Base-by-base conservation (phyloP, 106 monocot species). In the Agapanthus africanus region DNA sequence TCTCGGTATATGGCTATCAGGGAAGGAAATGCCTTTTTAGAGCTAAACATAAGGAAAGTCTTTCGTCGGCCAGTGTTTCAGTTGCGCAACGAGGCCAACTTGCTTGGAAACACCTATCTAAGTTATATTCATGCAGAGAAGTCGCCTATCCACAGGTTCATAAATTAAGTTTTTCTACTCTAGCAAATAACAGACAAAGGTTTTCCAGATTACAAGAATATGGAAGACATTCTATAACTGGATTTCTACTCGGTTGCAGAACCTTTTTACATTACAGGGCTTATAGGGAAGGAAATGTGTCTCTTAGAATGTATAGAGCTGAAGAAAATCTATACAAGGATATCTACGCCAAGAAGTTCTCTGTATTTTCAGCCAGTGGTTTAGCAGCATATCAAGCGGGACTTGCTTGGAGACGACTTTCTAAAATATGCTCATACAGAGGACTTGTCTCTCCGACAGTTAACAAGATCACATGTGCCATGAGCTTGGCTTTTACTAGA, bases 391-490 rank as follows among this genome's bases (percentile, higher is more conserved):
- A 44, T 44, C 68, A 44, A 62, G 68, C 57, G 56, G 5, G 70
- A 61, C 65, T 62, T 66, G 70, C 72, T 51, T 44, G 80, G 80
- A 77, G 74, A 74, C 70, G 51, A 33, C 42, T 77, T 23, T 73
- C 73, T 30, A 40, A 60, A 6, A 52, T 65, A 31, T 57, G 68
- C 49, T 70, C 74, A 18, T 47, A 47, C 46, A 47, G 46, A 47
- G 46, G 57, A 68, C 35, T 40, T 33, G 16, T 70, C 38, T 74
- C 74, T 61, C 70, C 83, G 38, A 40, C 73, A 26, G 31, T 80
- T 8, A 82, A 35, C 54, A 76, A 41, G 56, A 41, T 56, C 10
- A 25, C 56, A 22, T 25, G 56, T 56, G 56, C 56, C 9, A 6
- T 56, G 3, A 56, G 56, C 26, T 56, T 56, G 25, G 18, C 56